Percentiles rank a stretch among this genome's conserved stretches.
phyloP scores from a whole-genome alignment of 495 filamentous ascomycete genomes.

The Amniculicola lignicola region DNA sequence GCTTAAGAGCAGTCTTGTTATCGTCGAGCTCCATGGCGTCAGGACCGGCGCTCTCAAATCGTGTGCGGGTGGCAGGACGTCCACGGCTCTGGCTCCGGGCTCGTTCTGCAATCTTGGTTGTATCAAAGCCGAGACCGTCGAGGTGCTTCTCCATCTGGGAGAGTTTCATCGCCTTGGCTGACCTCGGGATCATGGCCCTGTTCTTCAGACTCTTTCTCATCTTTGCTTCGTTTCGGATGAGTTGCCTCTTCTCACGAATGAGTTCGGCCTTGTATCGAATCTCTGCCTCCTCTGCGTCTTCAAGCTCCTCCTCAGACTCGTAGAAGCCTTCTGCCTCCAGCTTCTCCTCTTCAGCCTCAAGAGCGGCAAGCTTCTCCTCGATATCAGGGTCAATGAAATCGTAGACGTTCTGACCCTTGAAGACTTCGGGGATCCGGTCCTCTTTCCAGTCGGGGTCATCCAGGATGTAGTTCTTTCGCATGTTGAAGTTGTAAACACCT shows the following conservation, averaged over 20 bases:
- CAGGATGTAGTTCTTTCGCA: conserved; percentile 80
- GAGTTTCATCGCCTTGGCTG: conserved; percentile 68
- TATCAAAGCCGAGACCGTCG: conserved; percentile 80
- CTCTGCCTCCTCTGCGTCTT: conserved; percentile 75
- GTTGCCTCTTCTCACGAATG: conserved; percentile 84
- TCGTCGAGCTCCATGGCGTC: conserved; percentile 86
- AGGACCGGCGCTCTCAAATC: conserved; percentile 53
- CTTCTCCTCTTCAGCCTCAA: conserved; percentile 93
- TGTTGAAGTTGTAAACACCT: conserved; percentile 90
- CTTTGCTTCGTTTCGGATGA: conserved; percentile 87
- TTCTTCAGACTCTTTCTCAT: conserved; percentile 96
- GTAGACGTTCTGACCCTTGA: conserved; percentile 92
- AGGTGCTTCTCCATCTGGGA: conserved; percentile 81
- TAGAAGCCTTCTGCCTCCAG: conserved; percentile 84
- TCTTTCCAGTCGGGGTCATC: conserved; percentile 88
- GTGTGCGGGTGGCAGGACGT: conserved; percentile 52
- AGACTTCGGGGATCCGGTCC: conserved; percentile 89
- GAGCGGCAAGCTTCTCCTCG: conserved; percentile 79
- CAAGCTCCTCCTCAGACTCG: conserved; percentile 55
- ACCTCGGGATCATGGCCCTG: conserved; percentile 81
- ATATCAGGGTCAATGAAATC: conserved; percentile 97
- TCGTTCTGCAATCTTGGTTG: conserved; percentile 65
- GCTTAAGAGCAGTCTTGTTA: conserved; percentile 39
- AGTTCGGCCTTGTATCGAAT: conserved; percentile 86
- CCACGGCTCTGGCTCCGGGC: conserved; percentile 69